A percentile compares a stretch with the other conserved stretches of the same genome.
Evolutionary conservation across 352 stramenopile species (phyloP).

Genomic region (Phytopythium boreale): DNA sequence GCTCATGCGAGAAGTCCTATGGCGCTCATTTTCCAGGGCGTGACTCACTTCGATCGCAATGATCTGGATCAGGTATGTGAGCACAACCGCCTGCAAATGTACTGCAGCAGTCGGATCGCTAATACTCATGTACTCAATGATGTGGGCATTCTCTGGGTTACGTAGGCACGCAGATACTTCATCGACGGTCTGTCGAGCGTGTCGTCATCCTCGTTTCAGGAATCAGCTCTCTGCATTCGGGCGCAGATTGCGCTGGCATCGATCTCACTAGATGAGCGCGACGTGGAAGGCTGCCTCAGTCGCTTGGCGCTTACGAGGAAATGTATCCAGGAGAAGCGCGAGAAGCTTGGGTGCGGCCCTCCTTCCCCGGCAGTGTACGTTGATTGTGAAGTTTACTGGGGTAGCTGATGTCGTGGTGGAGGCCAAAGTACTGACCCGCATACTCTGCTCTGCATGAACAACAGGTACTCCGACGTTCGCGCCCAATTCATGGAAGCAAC

Average conservation of each 20-base stretch:
- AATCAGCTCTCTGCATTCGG: conserved; percentile 54
- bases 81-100: not conserved
- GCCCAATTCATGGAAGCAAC: conserved; percentile 50
- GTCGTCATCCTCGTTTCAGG: conserved; percentile 63
- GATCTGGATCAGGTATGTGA: conserved; percentile 26
- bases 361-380: conserved; percentile 44
- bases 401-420: not conserved
- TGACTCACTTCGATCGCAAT: conserved; percentile 20
- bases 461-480: conserved; percentile 54
- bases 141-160: not conserved
- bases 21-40: conserved; percentile 41
- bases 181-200: conserved; percentile 58
- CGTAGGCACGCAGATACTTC: conserved; percentile 42
- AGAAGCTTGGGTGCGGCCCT: conserved; percentile 27
- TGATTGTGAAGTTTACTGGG: not conserved
- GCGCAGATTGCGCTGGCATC: conserved; percentile 52
- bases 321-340: conserved; percentile 41
- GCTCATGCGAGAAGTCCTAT: conserved; percentile 47
- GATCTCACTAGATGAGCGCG: conserved; percentile 34
- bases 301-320: conserved; percentile 42
- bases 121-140: not conserved
- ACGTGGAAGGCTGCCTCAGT: conserved; percentile 61
- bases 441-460: not conserved
- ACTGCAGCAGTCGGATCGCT: not conserved
- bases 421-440: conserved; percentile 2